Percentiles rank a stretch among this genome's conserved stretches.
Evolutionary conservation across 2,329 filamentous ascomycete species (phyloP).

Genomic region (Pseudogymnoascus sp.): DNA sequence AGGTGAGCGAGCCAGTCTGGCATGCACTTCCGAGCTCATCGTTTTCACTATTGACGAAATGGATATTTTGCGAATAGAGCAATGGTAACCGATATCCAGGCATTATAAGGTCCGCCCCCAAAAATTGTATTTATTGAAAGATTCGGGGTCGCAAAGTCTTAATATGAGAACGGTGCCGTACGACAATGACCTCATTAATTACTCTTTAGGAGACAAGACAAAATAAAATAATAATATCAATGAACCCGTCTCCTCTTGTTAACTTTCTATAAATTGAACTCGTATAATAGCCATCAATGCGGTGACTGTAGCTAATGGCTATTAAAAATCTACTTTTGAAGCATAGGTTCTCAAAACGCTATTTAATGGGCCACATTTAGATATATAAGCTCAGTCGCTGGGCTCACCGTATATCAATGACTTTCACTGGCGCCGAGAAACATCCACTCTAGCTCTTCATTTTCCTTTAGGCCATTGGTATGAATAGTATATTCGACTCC

Average conservation of each 20-base stretch:
- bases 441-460: not conserved
- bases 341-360: no score
- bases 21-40: not conserved
- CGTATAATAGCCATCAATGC: no score
- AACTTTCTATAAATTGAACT: no score
- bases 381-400: no score
- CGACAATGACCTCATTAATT: not conserved
- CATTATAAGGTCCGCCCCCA: not conserved
- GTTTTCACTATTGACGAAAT: not conserved
- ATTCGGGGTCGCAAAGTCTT: not conserved
- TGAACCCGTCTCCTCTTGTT: no score
- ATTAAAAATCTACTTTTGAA: no score
- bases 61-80: not conserved
- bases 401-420: not conserved
- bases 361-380: no score
- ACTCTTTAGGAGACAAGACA: no score
- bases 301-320: no score
- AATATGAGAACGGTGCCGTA: not conserved
- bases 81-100: not conserved
- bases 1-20: not conserved
- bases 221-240: no score
- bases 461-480: not conserved
- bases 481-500: slow-evolving; percentile 43
- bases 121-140: not conserved
- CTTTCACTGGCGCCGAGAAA: not conserved